These are phyloP conservation scores for Themeda triandra DNA, from an alignment of 176 grass and related monocot genomes.

Conservation along the genomic window DNA sequence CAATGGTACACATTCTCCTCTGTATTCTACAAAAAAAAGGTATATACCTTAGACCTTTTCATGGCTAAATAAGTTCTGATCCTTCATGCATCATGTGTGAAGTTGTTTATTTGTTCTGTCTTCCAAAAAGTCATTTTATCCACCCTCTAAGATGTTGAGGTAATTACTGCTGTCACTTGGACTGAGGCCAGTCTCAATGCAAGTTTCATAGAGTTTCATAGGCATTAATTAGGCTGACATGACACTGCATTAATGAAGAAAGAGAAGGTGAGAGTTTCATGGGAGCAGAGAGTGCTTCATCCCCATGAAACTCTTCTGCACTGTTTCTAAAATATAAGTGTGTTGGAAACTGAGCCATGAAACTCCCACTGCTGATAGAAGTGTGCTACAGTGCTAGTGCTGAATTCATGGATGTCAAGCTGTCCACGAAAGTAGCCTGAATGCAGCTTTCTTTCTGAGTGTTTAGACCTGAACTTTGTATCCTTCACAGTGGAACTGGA, in stretches of 20 bases:
- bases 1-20: too few species aligned
- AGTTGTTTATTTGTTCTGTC: neutral
- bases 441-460: neutral
- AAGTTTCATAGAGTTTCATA: too few species aligned
- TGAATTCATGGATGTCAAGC: neutral
- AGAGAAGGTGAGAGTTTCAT: too few species aligned
- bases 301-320: too few species aligned
- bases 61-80: neutral
- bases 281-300: too few species aligned
- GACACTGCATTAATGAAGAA: too few species aligned
- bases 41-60: neutral
- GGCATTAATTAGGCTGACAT: too few species aligned
- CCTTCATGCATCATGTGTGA: neutral
- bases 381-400: neutral
- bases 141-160: neutral
- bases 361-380: too few species aligned
- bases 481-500: slow-evolving; percentile 43
- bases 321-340: too few species aligned
- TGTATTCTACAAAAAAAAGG: too few species aligned
- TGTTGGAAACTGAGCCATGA: too few species aligned
- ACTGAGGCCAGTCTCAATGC: too few species aligned
- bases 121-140: neutral
- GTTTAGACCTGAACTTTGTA: slow-evolving; percentile 3
- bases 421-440: neutral
- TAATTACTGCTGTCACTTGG: neutral